A percentile compares a stretch with the other conserved stretches of the same genome.
These are phyloP conservation scores for Suillus tomentosus DNA, from an alignment of 768 basidiomycete genomes.

Conservation along the genomic window DNA sequence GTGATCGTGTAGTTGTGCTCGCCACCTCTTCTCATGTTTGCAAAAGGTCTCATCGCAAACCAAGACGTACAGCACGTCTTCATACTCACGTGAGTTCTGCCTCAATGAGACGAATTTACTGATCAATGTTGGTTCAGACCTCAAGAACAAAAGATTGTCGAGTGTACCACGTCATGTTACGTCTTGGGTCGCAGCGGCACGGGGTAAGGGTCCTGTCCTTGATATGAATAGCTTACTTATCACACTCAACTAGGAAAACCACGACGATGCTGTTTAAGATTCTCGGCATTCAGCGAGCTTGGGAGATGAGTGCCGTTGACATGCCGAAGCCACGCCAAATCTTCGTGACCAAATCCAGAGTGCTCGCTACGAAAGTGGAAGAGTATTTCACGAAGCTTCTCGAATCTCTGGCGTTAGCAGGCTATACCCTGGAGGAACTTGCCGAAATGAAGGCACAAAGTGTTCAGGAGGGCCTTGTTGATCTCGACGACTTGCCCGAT, in stretches of 20 bases:
- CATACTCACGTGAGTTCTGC: conserved; percentile 23
- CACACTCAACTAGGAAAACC: conserved; percentile 53
- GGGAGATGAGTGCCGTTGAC: conserved; percentile 36
- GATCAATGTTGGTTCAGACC: conserved; percentile 28
- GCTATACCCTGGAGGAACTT: conserved; percentile 42
- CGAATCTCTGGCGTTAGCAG: conserved; percentile 42
- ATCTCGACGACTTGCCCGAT: conserved; percentile 40
- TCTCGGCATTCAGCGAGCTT: conserved; percentile 63
- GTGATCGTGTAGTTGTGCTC: neutral
- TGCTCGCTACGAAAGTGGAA: conserved; percentile 70
- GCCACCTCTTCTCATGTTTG: neutral
- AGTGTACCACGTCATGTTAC: conserved; percentile 61
- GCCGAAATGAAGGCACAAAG: conserved; percentile 24
- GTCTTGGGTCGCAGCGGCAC: conserved; percentile 75
- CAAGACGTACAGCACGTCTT: conserved; percentile 31
- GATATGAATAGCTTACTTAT: neutral
- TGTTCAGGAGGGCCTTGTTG: conserved; percentile 32
- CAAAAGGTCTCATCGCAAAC: conserved; percentile 26
- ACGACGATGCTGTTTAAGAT: conserved; percentile 81
- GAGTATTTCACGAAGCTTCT: conserved; percentile 60
- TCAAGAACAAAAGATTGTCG: conserved; percentile 57
- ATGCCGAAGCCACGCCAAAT: conserved; percentile 60
- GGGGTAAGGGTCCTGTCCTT: conserved; percentile 44
- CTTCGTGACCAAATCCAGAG: conserved; percentile 70
- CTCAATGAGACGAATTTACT: conserved; percentile 18